Percentiles rank a stretch among this genome's conserved stretches.
These are phyloP conservation scores for Metschnikowia baotianmanensis DNA, from an alignment of 805 yeast genomes.

Conservation along the genomic window DNA sequence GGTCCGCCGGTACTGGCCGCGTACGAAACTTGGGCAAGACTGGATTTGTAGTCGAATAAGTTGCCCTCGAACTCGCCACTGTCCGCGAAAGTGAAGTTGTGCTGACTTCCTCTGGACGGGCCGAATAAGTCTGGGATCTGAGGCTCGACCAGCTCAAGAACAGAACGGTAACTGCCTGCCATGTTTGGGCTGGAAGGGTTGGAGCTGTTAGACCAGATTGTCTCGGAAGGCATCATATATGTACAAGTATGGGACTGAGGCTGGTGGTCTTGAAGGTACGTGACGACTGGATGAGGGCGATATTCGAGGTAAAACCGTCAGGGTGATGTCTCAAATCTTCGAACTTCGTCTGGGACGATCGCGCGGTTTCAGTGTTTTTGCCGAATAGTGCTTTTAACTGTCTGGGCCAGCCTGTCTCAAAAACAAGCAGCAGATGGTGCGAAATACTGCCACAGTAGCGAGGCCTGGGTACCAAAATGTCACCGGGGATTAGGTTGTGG, in stretches of 20 bases:
- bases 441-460: constrained; percentile 3
- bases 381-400: too few species aligned
- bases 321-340: too few species aligned
- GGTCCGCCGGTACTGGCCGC: constrained; percentile 25
- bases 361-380: too few species aligned
- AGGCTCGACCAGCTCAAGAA: constrained; percentile 41
- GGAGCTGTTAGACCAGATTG: constrained; percentile 40
- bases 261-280: not conserved
- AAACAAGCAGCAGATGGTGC: constrained; percentile 1
- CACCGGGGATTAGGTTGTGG: too few species aligned
- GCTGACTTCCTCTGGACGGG: constrained; percentile 16
- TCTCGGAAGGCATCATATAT: constrained; percentile 32
- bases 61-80: constrained; percentile 43
- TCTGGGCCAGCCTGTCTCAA: not conserved
- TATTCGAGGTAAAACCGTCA: too few species aligned
- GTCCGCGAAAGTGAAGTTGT: constrained; percentile 43
- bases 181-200: constrained; percentile 17
- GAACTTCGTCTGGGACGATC: too few species aligned
- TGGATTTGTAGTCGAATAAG: constrained; percentile 47
- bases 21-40: constrained; percentile 26
- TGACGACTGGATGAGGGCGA: not conserved
- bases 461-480: not conserved
- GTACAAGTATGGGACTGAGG: constrained; percentile 11
- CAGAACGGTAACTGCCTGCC: constrained; percentile 29
- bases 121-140: constrained; percentile 36